Evolutionary conservation across 1,139 yeast genomes (phyloP).

Genomic region (Saccharomyces pastorianus): DNA sequence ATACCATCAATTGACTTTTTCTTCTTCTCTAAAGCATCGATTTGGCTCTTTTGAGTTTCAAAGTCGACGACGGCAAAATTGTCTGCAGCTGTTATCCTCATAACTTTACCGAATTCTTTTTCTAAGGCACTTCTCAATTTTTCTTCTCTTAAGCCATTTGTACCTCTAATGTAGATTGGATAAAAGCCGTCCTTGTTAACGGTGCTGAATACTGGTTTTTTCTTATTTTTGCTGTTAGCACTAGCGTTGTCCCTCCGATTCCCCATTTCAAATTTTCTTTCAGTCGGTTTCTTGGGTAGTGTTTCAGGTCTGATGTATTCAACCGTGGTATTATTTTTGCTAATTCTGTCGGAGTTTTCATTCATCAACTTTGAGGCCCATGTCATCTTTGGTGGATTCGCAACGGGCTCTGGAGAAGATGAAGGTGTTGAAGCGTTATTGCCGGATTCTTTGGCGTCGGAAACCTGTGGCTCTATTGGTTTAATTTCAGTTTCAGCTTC

Average conservation of each 20-base stretch:
- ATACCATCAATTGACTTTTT: constrained; percentile 19
- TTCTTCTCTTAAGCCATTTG: constrained; percentile 25
- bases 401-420: constrained; percentile 4
- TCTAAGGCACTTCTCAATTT: constrained; percentile 18
- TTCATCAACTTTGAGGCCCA: constrained; percentile 24
- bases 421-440: neutral
- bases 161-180: constrained; percentile 28
- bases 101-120: constrained; percentile 27
- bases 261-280: constrained; percentile 13
- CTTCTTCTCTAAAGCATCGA: constrained; percentile 26
- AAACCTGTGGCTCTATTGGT: neutral
- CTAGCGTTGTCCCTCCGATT: constrained; percentile 14
- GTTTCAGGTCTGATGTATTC: constrained; percentile 7
- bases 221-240: constrained; percentile 14
- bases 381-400: constrained; percentile 15
- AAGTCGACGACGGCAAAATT: constrained; percentile 30
- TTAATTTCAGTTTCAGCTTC: neutral
- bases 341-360: neutral
- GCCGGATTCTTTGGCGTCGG: neutral
- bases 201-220: constrained; percentile 19
- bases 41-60: constrained; percentile 26
- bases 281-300: constrained; percentile 7
- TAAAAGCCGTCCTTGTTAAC: constrained; percentile 29
- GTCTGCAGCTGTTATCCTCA: constrained; percentile 26
- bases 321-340: neutral